Conservation (phyloP, 164 flowering plant species). For the Echeveria elegans region DNA sequence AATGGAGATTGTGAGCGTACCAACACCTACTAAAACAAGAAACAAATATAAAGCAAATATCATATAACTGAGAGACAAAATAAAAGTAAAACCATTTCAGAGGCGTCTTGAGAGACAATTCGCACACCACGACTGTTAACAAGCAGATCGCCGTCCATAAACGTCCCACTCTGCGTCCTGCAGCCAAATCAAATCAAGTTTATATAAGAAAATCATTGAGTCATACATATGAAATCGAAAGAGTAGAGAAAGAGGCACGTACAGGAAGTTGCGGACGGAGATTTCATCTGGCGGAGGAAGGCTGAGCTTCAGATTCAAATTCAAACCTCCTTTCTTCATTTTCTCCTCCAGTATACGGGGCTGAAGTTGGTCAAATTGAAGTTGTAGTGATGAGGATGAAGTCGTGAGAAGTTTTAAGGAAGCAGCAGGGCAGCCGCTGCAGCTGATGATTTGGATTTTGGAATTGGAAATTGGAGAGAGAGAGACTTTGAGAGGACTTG, state of each 20-base stretch:
- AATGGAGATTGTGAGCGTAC: no score
- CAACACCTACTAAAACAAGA: not conserved
- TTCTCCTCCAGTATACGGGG: no score
- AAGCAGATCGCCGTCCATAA: slow-evolving; percentile 82
- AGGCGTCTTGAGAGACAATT: slow-evolving; percentile 47
- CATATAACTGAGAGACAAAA: no score
- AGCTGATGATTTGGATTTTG: no score
- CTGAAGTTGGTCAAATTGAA: no score
- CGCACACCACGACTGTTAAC: slow-evolving; percentile 87
- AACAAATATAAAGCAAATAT: not conserved
- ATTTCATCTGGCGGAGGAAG: slow-evolving; percentile 41
- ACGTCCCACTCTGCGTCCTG: slow-evolving; percentile 86
- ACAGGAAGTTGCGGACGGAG: slow-evolving; percentile 66
- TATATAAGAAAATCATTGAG: not conserved
- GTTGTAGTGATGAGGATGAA: no score
- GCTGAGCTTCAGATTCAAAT: slow-evolving; percentile 12
- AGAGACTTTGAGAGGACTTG: no score
- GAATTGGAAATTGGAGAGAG: no score
- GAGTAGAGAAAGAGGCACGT: slow-evolving; percentile 14
- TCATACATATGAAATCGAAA: not conserved
- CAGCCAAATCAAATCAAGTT: slow-evolving; percentile 2
- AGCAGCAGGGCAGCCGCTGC: no score
- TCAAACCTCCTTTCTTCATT: slow-evolving; percentile 15
- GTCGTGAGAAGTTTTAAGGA: no score
- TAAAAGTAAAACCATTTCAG: slow-evolving; percentile 42